Percentiles rank a stretch among this genome's conserved stretches.
Conservation (phyloP, 1,284 basidiomycete species). For the Takashimella tepidaria region DNA sequence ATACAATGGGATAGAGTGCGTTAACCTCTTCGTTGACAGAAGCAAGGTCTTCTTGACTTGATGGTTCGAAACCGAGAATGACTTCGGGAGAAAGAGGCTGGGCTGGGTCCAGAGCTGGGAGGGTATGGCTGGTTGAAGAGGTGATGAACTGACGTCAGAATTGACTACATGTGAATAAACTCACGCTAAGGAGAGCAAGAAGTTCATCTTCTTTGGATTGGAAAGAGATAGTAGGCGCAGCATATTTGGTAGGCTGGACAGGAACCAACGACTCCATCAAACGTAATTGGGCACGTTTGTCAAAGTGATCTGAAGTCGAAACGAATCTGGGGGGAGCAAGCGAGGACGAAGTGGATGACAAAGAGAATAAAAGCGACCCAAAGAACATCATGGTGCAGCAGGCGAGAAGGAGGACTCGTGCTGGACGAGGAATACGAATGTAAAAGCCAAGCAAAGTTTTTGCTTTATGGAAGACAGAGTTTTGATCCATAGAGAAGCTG, state of each 20-base stretch:
- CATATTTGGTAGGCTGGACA: constrained; percentile 6
- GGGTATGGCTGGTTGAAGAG: constrained; percentile 69
- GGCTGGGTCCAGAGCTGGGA: constrained; percentile 64
- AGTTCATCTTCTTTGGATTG: constrained; percentile 58
- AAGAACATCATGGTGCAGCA: constrained; percentile 23
- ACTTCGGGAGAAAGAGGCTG: constrained; percentile 68
- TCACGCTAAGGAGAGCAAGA: constrained; percentile 61
- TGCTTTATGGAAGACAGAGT: too few species aligned
- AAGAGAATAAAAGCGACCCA: constrained; percentile 10
- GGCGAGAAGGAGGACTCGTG: constrained; percentile 19
- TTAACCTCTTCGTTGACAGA: constrained; percentile 54
- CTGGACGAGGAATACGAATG: constrained; percentile 32
- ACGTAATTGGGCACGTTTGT: constrained; percentile 3
- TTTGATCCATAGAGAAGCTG: not conserved
- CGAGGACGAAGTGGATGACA: constrained; percentile 11
- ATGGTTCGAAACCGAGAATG: constrained; percentile 76
- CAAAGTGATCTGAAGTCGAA: not conserved
- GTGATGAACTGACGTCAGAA: constrained; percentile 56
- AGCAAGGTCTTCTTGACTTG: constrained; percentile 49
- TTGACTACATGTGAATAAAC: not conserved
- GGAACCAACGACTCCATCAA: constrained; percentile 4
- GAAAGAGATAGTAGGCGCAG: not conserved
- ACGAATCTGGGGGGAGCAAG: not conserved
- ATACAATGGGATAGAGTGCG: constrained; percentile 67
- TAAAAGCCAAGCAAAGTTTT: constrained; percentile 10